Percentiles rank a stretch among this genome's conserved stretches.
Conservation (phyloP, 371 early-diverging fungal species). For the Rhizopus stolonifer region DNA sequence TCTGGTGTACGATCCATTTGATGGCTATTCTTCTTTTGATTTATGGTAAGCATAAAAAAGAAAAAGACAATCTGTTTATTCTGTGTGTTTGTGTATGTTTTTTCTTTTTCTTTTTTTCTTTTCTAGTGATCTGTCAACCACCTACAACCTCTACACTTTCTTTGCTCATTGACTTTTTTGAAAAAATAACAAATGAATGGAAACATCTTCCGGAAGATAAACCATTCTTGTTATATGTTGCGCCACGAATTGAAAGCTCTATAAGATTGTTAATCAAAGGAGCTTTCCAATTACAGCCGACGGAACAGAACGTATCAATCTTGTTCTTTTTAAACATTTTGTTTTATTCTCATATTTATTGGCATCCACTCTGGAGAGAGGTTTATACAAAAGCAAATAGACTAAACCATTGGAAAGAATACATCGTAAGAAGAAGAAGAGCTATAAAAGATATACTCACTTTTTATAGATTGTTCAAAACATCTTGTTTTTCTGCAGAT, state of each 20-base stretch:
- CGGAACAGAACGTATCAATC: not conserved
- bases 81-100: not conserved
- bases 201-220: too few relatives aligned
- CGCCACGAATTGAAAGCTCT: too few relatives aligned
- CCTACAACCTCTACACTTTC: too few relatives aligned
- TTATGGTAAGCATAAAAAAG: not conserved
- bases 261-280: not conserved
- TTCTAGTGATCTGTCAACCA: not conserved
- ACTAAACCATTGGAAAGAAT: not conserved
- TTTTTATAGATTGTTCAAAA: not conserved
- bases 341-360: not conserved
- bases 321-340: not conserved
- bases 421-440: not conserved
- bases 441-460: not conserved
- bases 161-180: too few relatives aligned
- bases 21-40: not conserved
- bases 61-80: not conserved
- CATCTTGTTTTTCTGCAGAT: not conserved
- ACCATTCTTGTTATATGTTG: too few relatives aligned
- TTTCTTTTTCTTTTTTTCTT: too few relatives aligned
- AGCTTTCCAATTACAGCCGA: not conserved
- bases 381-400: not conserved
- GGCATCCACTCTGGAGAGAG: not conserved
- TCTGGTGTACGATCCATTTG: not conserved
- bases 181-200: too few relatives aligned